A percentile compares a stretch with the other conserved stretches of the same genome.
Conservation (phyloP, 768 basidiomycete genomes). For the Pluteus cervinus region DNA sequence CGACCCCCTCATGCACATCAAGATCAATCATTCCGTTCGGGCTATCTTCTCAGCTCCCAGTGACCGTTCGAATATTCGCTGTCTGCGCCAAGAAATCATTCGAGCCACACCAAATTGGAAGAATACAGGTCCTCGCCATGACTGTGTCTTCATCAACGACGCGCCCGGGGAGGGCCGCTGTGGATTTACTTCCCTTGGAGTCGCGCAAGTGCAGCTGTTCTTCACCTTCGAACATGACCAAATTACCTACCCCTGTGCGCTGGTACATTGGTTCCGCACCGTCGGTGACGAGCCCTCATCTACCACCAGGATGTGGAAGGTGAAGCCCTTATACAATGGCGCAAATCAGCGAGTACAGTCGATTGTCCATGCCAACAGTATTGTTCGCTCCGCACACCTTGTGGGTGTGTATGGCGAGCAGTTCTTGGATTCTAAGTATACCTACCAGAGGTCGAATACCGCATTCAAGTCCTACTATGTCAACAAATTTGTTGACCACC, state of each 20-base stretch:
- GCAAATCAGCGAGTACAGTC: constrained; percentile 6
- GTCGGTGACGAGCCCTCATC: constrained; percentile 9
- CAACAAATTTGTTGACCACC: constrained; percentile 22
- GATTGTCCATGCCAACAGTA: background rate
- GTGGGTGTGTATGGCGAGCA: constrained; percentile 7
- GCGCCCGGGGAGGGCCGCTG: constrained; percentile 12
- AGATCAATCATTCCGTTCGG: constrained; percentile 27
- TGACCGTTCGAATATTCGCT: constrained; percentile 21
- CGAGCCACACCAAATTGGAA: constrained; percentile 21
- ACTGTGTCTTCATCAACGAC: constrained; percentile 20
- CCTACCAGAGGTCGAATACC: constrained; percentile 18
- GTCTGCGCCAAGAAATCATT: constrained; percentile 24
- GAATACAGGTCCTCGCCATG: constrained; percentile 14
- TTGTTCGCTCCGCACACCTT: background rate
- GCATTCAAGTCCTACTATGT: constrained; percentile 14
- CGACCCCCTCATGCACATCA: constrained; percentile 13
- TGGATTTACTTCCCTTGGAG: constrained; percentile 5
- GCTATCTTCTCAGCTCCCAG: constrained; percentile 29
- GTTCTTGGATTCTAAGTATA: constrained; percentile 11
- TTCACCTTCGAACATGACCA: constrained; percentile 12
- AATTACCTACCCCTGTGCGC: constrained; percentile 9
- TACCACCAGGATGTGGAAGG: constrained; percentile 1
- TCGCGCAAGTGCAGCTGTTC: constrained; percentile 11
- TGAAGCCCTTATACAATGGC: background rate
- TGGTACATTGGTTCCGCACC: constrained; percentile 10